phyloP scores from a whole-genome alignment of 257 asterid genomes.

The Ehretia macrophylla region DNA sequence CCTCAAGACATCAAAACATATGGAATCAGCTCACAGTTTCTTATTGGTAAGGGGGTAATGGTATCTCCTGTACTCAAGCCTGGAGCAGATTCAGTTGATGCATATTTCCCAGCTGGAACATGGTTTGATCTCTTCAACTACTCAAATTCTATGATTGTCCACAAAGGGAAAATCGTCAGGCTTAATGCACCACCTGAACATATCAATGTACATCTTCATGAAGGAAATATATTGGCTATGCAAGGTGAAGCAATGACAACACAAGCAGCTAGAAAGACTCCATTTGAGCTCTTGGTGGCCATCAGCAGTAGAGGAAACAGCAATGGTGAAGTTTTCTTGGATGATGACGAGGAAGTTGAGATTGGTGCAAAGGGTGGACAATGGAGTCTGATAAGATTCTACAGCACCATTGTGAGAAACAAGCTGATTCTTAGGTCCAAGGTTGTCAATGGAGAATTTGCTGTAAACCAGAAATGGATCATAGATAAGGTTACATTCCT shows the following conservation, averaged over 20 bases:
- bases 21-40: conserved; percentile 38
- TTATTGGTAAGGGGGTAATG: conserved; percentile 43
- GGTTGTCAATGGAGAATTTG: conserved; percentile 31
- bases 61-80: conserved; percentile 40
- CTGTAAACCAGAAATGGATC: conserved; percentile 23
- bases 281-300: conserved; percentile 37
- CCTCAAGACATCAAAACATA: conserved; percentile 35
- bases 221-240: conserved; percentile 42
- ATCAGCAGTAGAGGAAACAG: conserved; percentile 28
- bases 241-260: conserved; percentile 46
- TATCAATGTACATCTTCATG: conserved; percentile 31
- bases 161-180: conserved; percentile 21
- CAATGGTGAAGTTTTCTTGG: conserved; percentile 38
- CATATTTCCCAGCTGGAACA: conserved; percentile 42
- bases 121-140: conserved; percentile 46
- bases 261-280: conserved; percentile 26
- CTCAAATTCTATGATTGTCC: conserved; percentile 14
- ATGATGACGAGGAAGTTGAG: conserved; percentile 39
- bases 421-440: conserved; percentile 22
- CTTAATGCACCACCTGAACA: conserved; percentile 37
- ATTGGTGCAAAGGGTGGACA: conserved; percentile 26
- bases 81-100: conserved; percentile 26
- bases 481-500: conserved; percentile 31
- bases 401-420: conserved; percentile 12
- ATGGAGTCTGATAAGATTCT: conserved; percentile 33